phyloP scores from a whole-genome alignment of 352 stramenopile species.

The Peronospora destructor region DNA sequence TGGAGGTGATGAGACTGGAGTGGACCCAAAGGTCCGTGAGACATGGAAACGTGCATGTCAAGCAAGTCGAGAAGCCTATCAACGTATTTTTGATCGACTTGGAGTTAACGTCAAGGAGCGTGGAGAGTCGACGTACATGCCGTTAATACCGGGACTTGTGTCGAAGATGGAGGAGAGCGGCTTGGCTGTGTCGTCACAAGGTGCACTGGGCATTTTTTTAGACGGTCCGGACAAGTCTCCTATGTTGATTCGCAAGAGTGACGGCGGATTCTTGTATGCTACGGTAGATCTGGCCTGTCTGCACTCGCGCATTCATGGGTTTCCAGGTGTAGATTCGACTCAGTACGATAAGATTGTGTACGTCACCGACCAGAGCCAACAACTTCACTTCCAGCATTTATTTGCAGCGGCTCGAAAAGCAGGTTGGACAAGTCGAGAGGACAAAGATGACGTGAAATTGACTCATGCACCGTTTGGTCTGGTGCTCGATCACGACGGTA shows the following conservation, averaged over 20 bases:
- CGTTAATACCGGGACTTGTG: conserved; percentile 43
- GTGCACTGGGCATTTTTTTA: conserved; percentile 68
- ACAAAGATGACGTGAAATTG: conserved; percentile 41
- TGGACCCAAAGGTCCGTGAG: conserved; percentile 37
- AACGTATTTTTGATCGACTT: conserved; percentile 60
- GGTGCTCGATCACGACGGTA: conserved; percentile 68
- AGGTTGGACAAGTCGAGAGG: conserved; percentile 35
- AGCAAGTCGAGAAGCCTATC: conserved; percentile 63
- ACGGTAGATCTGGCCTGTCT: conserved; percentile 70
- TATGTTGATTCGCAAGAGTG: conserved; percentile 78
- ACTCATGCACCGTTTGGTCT: conserved; percentile 71
- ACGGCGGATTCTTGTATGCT: conserved; percentile 75
- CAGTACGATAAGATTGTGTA: conserved; percentile 78
- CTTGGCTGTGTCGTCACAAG: conserved; percentile 47
- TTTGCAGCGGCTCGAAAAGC: conserved; percentile 52
- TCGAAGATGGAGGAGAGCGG: conserved; percentile 37
- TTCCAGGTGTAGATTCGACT: conserved; percentile 52
- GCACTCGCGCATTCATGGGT: conserved; percentile 65
- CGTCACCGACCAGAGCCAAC: conserved; percentile 74
- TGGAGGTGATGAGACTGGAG: conserved; percentile 11
- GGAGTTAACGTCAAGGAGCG: conserved; percentile 55
- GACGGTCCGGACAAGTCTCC: conserved; percentile 61
- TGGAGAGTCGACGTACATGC: conserved; percentile 74
- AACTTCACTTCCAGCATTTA: conserved; percentile 75
- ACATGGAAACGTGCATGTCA: conserved; percentile 63